A percentile compares a stretch with the other conserved stretches of the same genome.
phyloP scores from a whole-genome alignment of 2,329 filamentous ascomycete species.

The Parasarocladium wereldwijsianum region DNA sequence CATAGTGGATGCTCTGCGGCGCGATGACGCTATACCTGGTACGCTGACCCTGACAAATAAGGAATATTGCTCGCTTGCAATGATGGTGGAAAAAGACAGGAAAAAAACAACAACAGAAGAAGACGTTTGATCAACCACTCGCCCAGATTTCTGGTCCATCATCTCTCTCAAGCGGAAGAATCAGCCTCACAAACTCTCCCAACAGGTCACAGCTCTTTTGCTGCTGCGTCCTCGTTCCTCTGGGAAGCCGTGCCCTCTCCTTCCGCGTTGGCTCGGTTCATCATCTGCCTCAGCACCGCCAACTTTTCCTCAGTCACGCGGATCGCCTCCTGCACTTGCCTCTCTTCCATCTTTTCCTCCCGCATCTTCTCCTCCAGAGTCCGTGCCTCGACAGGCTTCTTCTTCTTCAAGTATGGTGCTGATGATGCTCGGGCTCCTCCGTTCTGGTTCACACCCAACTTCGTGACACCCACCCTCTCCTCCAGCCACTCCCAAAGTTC shows the following conservation, averaged over 20 bases:
- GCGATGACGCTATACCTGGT: no score
- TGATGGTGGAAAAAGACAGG: no score
- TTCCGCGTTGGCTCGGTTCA: constrained; percentile 29
- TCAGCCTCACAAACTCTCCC: no score
- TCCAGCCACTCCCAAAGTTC: constrained; percentile 92
- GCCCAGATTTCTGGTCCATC: no score
- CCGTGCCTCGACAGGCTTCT: constrained; percentile 31
- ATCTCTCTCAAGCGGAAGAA: no score
- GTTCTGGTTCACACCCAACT: constrained; percentile 15
- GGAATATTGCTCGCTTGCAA: no score
- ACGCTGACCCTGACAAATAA: no score
- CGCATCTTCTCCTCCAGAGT: constrained; percentile 44
- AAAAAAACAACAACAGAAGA: no score
- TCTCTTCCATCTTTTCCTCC: constrained; percentile 50
- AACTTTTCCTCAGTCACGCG: constrained; percentile 76
- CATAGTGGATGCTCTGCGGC: no score
- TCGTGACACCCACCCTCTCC: constrained; percentile 64
- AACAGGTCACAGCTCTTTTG: no score
- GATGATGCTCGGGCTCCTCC: neutral
- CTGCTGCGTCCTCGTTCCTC: no score
- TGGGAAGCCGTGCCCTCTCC: neutral
- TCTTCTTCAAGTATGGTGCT: constrained; percentile 22
- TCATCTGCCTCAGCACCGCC: constrained; percentile 57
- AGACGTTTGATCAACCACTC: constrained; percentile 1
- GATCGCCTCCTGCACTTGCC: constrained; percentile 68